Evolutionary conservation across 106 monocot species (phyloP).

Genomic region (Acanthochlamys bracteata): DNA sequence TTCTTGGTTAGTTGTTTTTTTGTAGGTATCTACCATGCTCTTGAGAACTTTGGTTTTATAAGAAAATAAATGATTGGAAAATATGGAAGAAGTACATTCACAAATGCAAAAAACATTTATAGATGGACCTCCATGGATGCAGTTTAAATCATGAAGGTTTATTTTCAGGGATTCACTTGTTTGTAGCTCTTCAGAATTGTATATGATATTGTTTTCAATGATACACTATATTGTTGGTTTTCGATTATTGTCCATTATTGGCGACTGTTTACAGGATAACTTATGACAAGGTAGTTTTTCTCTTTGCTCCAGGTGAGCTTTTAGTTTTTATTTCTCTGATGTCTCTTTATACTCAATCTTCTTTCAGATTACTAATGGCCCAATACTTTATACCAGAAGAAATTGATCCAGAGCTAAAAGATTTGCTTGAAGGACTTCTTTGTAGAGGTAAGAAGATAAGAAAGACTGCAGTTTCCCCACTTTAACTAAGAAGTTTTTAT

Average conservation of each 20-base stretch:
- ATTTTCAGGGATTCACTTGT: too few species aligned
- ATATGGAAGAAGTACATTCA: too few species aligned
- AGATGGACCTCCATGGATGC: too few species aligned
- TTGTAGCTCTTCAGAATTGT: too few species aligned
- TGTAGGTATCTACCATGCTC: too few species aligned
- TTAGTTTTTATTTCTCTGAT: neutral
- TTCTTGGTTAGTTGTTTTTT: too few species aligned
- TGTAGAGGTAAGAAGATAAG: constrained; percentile 31
- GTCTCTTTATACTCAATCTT: neutral
- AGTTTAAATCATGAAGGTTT: too few species aligned
- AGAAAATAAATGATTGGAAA: too few species aligned
- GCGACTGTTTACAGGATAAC: constrained; percentile 52
- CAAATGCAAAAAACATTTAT: too few species aligned
- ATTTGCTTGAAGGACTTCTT: constrained; percentile 41
- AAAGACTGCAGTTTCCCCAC: neutral
- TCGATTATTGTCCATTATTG: constrained; percentile 52
- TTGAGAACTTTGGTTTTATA: too few species aligned
- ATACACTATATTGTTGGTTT: constrained; percentile 55
- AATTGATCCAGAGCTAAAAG: constrained; percentile 31
- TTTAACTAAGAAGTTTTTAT: too few species aligned
- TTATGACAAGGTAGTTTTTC: constrained; percentile 51
- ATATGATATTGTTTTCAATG: too few species aligned
- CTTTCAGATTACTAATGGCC: constrained; percentile 35
- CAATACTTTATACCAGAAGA: constrained; percentile 32
- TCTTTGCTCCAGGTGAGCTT: neutral